Evolutionary conservation across 805 yeast species (phyloP), one percentile per base, ranked within the genome.

Genomic region (Metahyphopichia silvanorum): DNA sequence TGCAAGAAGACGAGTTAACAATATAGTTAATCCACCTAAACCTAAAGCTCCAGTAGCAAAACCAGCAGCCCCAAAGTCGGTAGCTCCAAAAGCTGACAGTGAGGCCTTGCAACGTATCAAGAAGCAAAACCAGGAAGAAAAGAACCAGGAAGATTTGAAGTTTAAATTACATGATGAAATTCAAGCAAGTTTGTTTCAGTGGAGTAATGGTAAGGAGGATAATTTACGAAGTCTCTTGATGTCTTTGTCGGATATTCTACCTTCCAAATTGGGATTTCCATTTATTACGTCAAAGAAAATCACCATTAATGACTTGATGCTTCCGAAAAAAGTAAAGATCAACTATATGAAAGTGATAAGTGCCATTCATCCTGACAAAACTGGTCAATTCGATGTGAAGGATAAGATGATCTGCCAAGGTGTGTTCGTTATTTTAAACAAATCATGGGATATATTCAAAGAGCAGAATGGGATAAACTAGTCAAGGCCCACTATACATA

Each of bases 381-480:
- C 89, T 16, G 66, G 77, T 5, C 57, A 60, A 15, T 76, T 82
- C 2, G 63, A 79, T 6, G 64, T 79, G 5, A 94, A 87, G 47
- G 76, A 77, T 35, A 81, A 82, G 52, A 74, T 91, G 81, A 69
- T 91, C 28, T 93, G 97, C 11, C 91, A 89, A 46, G 79, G 78
- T 16, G 91, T 91, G 0, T 93, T 93, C 52, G 83, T 88, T 24
- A 70, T 79, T 0, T 64, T 93, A 40, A 91, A 88, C 56, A 74
- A 78, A 44, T 88, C 97, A 2, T 93, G 99, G 98, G 97, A 86
- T 44, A 60, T 56, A 14, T 88, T 87, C 55, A 84, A 82, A 48
- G 61, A 54, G 25, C 74, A 74, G 35, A 83, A 84, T 31, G 41
- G 41, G 9, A 37, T 40, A 26, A 36, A 26, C 21, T 39, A 36